Conservation (phyloP, 805 yeast genomes). For the Pichia kluyveri region DNA sequence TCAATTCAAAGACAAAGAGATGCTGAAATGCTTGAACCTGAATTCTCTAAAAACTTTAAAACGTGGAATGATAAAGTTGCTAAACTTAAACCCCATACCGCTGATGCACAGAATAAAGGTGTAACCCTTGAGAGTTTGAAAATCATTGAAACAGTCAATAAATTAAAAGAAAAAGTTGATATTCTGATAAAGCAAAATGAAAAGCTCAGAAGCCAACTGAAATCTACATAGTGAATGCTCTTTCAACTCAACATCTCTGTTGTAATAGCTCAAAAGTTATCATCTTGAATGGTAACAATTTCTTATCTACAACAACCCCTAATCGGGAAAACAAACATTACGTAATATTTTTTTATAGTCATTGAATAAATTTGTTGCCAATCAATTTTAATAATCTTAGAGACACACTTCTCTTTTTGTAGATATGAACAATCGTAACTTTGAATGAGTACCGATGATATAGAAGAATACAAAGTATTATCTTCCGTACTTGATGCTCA, state of each 20-base stretch:
- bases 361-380: too few species aligned
- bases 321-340: not conserved
- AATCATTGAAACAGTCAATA: constrained; percentile 43
- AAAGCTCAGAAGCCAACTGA: constrained; percentile 11
- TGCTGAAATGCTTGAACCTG: constrained; percentile 65
- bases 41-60: constrained; percentile 42
- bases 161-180: constrained; percentile 32
- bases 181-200: constrained; percentile 25
- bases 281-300: too few species aligned
- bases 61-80: constrained; percentile 46
- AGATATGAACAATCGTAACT: not conserved
- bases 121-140: constrained; percentile 58
- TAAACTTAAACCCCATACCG: constrained; percentile 48
- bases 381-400: too few species aligned
- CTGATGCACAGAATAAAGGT: constrained; percentile 43
- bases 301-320: not conserved
- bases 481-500: constrained; percentile 26
- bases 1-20: constrained; percentile 41
- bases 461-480: constrained; percentile 23
- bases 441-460: not conserved
- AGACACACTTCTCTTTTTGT: too few species aligned
- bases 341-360: too few species aligned
- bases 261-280: too few species aligned
- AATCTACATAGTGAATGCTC: not conserved
- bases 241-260: not conserved